These are phyloP conservation scores for Platismatia glauca DNA, from an alignment of 495 filamentous ascomycete genomes.

Conservation along the genomic window DNA sequence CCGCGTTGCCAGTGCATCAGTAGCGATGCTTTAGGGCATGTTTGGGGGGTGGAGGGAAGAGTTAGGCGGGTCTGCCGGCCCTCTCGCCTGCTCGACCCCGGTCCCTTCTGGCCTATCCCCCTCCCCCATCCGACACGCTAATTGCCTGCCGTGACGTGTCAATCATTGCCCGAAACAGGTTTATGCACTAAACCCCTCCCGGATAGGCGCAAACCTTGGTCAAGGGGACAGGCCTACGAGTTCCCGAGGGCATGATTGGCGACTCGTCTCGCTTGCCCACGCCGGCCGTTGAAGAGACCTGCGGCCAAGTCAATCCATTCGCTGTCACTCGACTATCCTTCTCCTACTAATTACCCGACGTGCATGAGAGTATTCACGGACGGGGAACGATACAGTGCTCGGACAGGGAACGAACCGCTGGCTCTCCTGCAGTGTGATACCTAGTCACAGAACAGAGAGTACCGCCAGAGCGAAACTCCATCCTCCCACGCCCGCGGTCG, in stretches of 20 bases:
- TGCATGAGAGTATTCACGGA: background rate
- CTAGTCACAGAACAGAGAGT: background rate
- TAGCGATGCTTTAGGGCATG: no score
- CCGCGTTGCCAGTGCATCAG: background rate
- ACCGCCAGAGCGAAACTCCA: background rate
- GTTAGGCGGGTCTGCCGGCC: background rate
- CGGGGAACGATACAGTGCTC: background rate
- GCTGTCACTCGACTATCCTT: background rate
- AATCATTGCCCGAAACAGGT: slow-evolving; percentile 12
- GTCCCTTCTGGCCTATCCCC: background rate
- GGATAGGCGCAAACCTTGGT: background rate
- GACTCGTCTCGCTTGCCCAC: background rate
- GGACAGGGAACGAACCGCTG: background rate
- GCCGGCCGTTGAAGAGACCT: background rate
- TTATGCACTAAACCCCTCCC: background rate
- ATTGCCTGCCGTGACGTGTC: slow-evolving; percentile 12
- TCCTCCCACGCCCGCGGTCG: background rate
- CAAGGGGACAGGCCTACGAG: background rate
- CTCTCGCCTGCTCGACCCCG: background rate
- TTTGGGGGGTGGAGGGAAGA: no score
- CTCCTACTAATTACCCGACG: background rate
- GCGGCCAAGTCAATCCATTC: background rate
- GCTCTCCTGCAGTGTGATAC: background rate
- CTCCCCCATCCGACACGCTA: no score
- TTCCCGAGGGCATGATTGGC: background rate